A percentile compares a stretch with the other conserved stretches of the same genome.
Evolutionary conservation across 306 rosid species (phyloP).

Genomic region (Comarum palustre): DNA sequence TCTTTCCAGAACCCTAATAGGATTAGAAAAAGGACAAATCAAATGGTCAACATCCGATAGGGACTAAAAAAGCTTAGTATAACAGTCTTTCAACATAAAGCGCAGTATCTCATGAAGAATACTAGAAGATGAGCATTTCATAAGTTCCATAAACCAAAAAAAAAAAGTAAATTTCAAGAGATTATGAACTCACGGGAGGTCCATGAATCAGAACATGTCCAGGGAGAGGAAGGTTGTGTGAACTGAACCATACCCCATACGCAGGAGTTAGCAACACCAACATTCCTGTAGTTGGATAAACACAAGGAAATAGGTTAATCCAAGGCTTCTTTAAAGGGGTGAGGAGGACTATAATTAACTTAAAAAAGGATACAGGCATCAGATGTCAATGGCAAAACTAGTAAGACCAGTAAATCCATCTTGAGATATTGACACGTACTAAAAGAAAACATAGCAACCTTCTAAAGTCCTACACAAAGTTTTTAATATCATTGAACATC

Average conservation of each 20-base stretch:
- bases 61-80: not conserved
- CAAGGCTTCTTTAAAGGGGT: conserved; percentile 2
- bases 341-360: not conserved
- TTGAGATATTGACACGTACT: not conserved
- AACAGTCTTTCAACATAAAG: not conserved
- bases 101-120: not conserved
- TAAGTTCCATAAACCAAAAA: not conserved
- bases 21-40: not conserved
- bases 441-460: not conserved
- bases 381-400: not conserved
- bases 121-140: not conserved
- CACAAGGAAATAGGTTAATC: conserved; percentile 13
- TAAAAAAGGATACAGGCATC: not conserved
- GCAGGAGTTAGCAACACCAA: conserved; percentile 64
- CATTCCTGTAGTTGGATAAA: conserved; percentile 58
- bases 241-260: conserved; percentile 72
- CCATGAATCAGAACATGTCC: conserved; percentile 84
- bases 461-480: not conserved
- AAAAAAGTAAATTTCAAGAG: not conserved
- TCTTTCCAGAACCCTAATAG: conserved; percentile 92
- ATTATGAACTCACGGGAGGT: conserved; percentile 69
- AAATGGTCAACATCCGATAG: not conserved
- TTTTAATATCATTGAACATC: not conserved
- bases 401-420: not conserved
- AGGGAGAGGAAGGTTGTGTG: conserved; percentile 70